Conservation (phyloP, 2,329 filamentous ascomycete species). For the Zelopaecilomyces penicillatus region DNA sequence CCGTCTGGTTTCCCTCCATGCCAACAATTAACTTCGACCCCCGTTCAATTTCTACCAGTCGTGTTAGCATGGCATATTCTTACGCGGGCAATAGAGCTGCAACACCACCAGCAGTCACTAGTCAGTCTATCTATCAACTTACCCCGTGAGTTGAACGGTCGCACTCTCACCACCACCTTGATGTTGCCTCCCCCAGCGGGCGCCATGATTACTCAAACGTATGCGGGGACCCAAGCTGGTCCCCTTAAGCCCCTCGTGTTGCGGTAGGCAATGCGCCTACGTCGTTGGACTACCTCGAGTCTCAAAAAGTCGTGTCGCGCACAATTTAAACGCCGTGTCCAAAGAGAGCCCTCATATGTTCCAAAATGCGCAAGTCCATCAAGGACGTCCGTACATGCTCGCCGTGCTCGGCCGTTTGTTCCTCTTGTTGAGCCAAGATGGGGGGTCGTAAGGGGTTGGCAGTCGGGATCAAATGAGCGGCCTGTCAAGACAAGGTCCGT, state of each 20-base stretch:
- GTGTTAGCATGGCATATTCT: background rate
- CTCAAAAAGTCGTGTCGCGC: background rate
- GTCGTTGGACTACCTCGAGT: constrained; percentile 4
- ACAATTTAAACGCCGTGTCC: background rate
- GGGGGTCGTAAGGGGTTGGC: too few species aligned
- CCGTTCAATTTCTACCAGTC: constrained; percentile 67
- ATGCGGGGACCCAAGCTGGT: constrained; percentile 28
- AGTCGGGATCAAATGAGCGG: too few species aligned
- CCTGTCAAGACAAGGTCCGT: too few species aligned
- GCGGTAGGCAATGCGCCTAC: constrained; percentile 20
- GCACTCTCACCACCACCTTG: constrained; percentile 96
- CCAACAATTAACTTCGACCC: constrained; percentile 93
- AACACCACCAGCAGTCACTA: background rate
- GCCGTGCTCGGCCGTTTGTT: background rate
- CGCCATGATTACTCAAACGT: constrained; percentile 26
- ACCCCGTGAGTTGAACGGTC: constrained; percentile 96
- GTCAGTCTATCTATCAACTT: constrained; percentile 20
- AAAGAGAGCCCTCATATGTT: constrained; percentile 2
- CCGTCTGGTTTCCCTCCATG: constrained; percentile 89
- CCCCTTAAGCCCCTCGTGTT: constrained; percentile 20
- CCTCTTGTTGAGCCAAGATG: too few species aligned
- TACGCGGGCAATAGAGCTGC: background rate
- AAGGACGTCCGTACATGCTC: constrained; percentile 11
- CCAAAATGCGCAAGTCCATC: constrained; percentile 5
- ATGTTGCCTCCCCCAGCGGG: constrained; percentile 83